Percentiles rank a stretch among this genome's conserved stretches.
Conservation (phyloP, 495 filamentous ascomycete genomes). For the Penicillium lividum region DNA sequence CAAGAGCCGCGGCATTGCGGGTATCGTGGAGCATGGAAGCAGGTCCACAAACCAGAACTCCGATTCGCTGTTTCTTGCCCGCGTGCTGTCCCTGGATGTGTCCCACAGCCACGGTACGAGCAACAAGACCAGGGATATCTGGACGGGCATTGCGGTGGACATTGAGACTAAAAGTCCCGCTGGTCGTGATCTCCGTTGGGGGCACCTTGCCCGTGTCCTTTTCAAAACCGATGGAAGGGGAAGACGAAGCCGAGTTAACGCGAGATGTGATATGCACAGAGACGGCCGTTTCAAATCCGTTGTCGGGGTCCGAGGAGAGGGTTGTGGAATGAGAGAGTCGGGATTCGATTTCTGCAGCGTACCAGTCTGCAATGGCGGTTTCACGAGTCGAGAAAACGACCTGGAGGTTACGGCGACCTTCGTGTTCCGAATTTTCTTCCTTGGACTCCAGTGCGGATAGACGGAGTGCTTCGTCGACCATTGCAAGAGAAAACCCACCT, state of each 20-base stretch:
- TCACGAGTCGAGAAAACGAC: constrained; percentile 34
- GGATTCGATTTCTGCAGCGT: constrained; percentile 27
- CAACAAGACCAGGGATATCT: constrained; percentile 35
- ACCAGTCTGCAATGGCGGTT: constrained; percentile 30
- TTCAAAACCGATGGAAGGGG: constrained; percentile 12
- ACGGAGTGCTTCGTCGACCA: constrained; percentile 31
- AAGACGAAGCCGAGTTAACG: constrained; percentile 10
- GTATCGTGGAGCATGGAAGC: constrained; percentile 51
- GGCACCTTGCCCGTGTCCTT: constrained; percentile 12
- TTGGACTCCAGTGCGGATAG: constrained; percentile 9
- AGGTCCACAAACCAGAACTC: constrained; percentile 53
- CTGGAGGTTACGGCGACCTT: constrained; percentile 23
- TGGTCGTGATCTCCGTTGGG: constrained; percentile 18
- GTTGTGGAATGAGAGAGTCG: constrained; percentile 25
- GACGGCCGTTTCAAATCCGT: constrained; percentile 35
- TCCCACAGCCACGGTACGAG: constrained; percentile 29
- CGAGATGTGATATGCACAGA: constrained; percentile 33
- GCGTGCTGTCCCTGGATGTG: constrained; percentile 12
- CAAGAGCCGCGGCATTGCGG: constrained; percentile 48
- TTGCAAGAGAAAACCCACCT: constrained; percentile 48
- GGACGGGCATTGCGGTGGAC: constrained; percentile 35
- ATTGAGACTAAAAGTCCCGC: constrained; percentile 23
- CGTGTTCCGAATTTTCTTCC: constrained; percentile 3
- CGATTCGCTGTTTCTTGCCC: constrained; percentile 32
- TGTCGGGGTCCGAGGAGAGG: constrained; percentile 11